Evolutionary conservation across 805 yeast species (phyloP).

Genomic region (Alloascoidea hylecoeti): DNA sequence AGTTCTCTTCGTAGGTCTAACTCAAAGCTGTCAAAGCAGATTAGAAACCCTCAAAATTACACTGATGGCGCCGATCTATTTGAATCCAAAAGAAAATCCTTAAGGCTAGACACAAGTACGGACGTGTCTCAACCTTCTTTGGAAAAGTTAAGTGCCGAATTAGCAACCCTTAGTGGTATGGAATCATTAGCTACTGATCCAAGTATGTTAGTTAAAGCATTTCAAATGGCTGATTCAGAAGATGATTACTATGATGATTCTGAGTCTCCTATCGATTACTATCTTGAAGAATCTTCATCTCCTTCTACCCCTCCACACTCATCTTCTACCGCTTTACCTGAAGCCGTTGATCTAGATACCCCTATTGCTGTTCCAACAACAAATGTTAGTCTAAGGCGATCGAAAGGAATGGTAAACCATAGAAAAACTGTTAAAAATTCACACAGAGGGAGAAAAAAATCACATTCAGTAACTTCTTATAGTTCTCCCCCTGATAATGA

Average conservation of each 20-base stretch:
- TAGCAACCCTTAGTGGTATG: slow-evolving; percentile 56
- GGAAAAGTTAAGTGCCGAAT: slow-evolving; percentile 58
- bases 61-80: slow-evolving; percentile 18
- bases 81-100: slow-evolving; percentile 8
- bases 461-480: no score
- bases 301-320: slow-evolving; percentile 4
- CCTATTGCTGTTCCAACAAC: neutral
- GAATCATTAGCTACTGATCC: slow-evolving; percentile 43
- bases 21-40: slow-evolving; percentile 19
- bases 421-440: no score
- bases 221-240: neutral
- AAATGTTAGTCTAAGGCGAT: neutral
- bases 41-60: slow-evolving; percentile 17
- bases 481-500: no score
- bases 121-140: slow-evolving; percentile 14
- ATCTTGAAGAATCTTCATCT: slow-evolving; percentile 3
- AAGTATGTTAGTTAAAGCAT: neutral
- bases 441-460: no score
- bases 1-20: slow-evolving; percentile 7
- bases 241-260: slow-evolving; percentile 6
- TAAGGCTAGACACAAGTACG: neutral
- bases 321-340: slow-evolving; percentile 4
- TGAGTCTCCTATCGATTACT: slow-evolving; percentile 1
- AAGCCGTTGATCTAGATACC: neutral
- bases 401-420: slow-evolving; percentile 1